These are phyloP conservation scores for Ophiostoma perfectum DNA, from an alignment of 2,329 filamentous ascomycete genomes.

Conservation along the genomic window DNA sequence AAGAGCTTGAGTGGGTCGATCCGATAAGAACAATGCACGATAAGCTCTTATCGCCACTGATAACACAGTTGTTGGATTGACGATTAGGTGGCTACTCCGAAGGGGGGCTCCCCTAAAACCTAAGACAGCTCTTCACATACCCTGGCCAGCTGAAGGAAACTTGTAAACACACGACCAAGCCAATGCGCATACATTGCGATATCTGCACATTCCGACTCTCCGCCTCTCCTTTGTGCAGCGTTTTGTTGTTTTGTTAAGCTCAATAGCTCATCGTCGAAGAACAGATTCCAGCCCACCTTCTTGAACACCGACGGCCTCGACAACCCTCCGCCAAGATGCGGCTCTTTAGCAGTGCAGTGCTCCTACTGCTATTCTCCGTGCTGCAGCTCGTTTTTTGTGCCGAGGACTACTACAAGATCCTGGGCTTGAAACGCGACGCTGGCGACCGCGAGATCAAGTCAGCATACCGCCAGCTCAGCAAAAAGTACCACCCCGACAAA, in stretches of 20 bases:
- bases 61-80: constrained; percentile 20
- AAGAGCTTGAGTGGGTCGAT: neutral
- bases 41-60: constrained; percentile 16
- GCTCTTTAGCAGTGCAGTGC: constrained; percentile 13
- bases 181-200: no score
- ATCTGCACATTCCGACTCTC: no score
- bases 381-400: constrained; percentile 52
- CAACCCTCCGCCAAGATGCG: constrained; percentile 15
- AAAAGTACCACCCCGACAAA: constrained; percentile 97
- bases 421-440: constrained; percentile 73
- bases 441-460: constrained; percentile 86
- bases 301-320: no score
- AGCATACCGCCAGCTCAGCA: constrained; percentile 85
- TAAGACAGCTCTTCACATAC: no score
- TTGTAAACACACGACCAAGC: no score
- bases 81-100: constrained; percentile 15
- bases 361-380: constrained; percentile 50
- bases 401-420: constrained; percentile 76
- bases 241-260: no score
- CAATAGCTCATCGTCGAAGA: no score
- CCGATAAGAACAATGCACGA: neutral
- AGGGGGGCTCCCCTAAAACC: neutral
- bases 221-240: no score
- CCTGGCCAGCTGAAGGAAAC: no score
- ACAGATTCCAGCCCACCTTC: no score